A percentile compares a stretch with the other conserved stretches of the same genome.
These are phyloP conservation scores for Parathielavia appendiculata DNA, from an alignment of 495 filamentous ascomycete genomes.

Conservation along the genomic window DNA sequence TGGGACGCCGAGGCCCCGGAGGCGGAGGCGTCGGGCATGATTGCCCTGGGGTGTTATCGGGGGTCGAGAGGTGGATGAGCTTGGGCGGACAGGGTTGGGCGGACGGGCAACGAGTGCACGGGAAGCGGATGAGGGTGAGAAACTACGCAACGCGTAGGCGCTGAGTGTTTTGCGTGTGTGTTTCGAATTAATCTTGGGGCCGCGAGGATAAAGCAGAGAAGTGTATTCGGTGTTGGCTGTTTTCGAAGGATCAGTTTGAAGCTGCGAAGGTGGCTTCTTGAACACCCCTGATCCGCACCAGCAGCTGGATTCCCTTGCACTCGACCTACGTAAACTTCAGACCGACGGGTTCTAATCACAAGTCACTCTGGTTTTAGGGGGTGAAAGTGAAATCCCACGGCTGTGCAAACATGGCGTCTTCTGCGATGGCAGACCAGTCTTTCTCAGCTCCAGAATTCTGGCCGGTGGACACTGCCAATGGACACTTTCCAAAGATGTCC, in stretches of 20 bases:
- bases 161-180: too few species aligned
- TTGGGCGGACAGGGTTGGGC: background rate
- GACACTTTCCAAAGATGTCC: background rate
- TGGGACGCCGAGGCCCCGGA: conserved; percentile 61
- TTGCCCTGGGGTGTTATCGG: conserved; percentile 5
- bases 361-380: too few species aligned
- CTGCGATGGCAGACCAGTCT: background rate
- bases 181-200: too few species aligned
- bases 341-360: too few species aligned
- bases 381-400: too few species aligned
- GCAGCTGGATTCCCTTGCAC: background rate
- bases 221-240: conserved; percentile 1
- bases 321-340: too few species aligned
- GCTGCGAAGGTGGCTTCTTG: conserved; percentile 1
- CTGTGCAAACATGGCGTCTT: too few species aligned
- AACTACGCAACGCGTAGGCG: too few species aligned
- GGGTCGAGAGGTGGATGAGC: background rate
- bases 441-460: too few species aligned
- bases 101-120: background rate
- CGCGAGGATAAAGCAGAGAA: too few species aligned
- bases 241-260: background rate
- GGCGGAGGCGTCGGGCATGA: conserved; percentile 73
- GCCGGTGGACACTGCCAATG: background rate
- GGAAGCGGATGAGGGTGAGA: too few species aligned
- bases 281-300: background rate